phyloP scores from a whole-genome alignment of 257 asterid species.

The Osmanthus fragrans region DNA sequence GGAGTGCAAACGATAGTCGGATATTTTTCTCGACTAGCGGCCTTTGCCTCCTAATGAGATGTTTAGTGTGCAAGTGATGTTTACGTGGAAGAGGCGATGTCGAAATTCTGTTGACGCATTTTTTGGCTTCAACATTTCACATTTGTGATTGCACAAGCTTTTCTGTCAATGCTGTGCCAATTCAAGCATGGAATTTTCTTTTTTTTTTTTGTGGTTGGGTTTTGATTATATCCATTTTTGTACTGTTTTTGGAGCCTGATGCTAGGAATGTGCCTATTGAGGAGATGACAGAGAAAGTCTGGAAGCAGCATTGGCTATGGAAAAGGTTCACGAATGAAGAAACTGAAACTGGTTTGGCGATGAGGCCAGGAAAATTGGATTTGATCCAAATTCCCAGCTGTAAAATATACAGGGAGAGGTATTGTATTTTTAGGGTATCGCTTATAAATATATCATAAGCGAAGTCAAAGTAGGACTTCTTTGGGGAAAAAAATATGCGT shows the following conservation, averaged over 20 bases:
- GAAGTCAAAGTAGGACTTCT: neutral
- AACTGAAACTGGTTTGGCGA: slow-evolving; percentile 26
- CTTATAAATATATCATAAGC: neutral
- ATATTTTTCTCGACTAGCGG: too few species aligned
- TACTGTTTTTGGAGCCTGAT: slow-evolving; percentile 72
- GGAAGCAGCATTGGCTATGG: slow-evolving; percentile 92
- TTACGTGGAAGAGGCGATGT: too few species aligned
- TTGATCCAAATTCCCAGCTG: slow-evolving; percentile 39
- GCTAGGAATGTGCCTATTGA: slow-evolving; percentile 87
- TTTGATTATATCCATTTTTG: slow-evolving; percentile 66
- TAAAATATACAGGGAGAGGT: slow-evolving; percentile 13
- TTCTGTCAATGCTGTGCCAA: slow-evolving; percentile 79
- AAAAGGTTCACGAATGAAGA: slow-evolving; percentile 70
- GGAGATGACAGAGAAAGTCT: slow-evolving; percentile 84
- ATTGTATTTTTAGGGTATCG: neutral
- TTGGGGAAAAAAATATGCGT: neutral
- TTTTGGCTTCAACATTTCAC: slow-evolving; percentile 35
- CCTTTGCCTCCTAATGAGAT: too few species aligned
- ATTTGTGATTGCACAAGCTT: slow-evolving; percentile 85
- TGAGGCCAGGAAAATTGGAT: slow-evolving; percentile 35
- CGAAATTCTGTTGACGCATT: too few species aligned
- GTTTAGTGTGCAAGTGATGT: too few species aligned
- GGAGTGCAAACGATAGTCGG: too few species aligned
- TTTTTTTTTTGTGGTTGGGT: slow-evolving; percentile 72
- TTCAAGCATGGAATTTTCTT: slow-evolving; percentile 76